Evolutionary conservation across 306 rosid genomes (phyloP).

Genomic region (Fagus sylvatica): DNA sequence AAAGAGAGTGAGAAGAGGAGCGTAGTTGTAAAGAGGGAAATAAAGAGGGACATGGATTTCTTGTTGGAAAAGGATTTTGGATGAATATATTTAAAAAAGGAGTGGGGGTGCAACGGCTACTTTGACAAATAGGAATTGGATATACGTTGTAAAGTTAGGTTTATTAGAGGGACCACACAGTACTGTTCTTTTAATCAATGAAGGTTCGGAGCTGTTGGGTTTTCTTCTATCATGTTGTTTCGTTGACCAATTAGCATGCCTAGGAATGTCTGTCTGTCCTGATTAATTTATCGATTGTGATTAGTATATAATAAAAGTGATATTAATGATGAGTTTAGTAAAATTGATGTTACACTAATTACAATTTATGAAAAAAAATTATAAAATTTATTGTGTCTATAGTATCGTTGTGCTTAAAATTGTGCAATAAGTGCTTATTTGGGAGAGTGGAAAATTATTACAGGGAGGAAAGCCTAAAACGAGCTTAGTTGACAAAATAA

Average conservation of each 20-base stretch:
- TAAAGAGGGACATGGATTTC: conserved; percentile 20
- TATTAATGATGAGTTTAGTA: too few species aligned
- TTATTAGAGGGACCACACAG: conserved; percentile 21
- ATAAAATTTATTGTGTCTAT: too few species aligned
- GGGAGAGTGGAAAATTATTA: too few species aligned
- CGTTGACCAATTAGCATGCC: conserved; percentile 23
- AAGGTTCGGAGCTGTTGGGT: conserved; percentile 5
- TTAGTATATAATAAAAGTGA: too few species aligned
- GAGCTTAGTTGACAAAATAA: too few species aligned
- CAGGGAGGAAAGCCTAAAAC: too few species aligned
- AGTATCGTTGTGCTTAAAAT: too few species aligned
- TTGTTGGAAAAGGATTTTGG: conserved; percentile 37
- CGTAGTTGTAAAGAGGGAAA: conserved; percentile 13
- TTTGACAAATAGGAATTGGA: conserved; percentile 30
- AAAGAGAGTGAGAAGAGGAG: conserved; percentile 20
- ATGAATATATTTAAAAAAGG: neutral
- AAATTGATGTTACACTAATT: too few species aligned
- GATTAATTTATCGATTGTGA: too few species aligned
- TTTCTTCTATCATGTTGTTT: neutral
- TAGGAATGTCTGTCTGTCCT: neutral
- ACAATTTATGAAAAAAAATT: too few species aligned
- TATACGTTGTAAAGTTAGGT: conserved; percentile 26
- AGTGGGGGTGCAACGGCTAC: conserved; percentile 59
- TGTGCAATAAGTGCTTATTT: too few species aligned
- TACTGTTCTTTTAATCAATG: conserved; percentile 7